These are phyloP conservation scores for Biancaea sappan DNA, from an alignment of 306 rosid genomes.

Conservation along the genomic window DNA sequence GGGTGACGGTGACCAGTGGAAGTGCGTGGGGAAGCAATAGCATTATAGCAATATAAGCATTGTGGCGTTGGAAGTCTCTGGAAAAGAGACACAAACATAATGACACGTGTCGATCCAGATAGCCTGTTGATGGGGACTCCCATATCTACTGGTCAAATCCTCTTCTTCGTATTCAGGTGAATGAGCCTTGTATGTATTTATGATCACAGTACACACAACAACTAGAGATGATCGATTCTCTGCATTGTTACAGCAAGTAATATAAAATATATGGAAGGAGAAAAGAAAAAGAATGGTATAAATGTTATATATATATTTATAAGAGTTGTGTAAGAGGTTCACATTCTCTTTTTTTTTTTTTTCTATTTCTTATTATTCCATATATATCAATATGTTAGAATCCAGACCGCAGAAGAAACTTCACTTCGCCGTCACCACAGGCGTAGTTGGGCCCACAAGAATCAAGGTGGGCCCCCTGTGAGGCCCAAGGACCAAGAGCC, in stretches of 20 bases:
- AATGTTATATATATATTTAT: no score
- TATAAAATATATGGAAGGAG: no score
- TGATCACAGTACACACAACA: no score
- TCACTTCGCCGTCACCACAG: neutral
- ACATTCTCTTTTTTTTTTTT: no score
- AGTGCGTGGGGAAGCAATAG: neutral
- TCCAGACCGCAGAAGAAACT: neutral
- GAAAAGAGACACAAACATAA: neutral
- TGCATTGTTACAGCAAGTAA: no score
- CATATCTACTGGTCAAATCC: neutral
- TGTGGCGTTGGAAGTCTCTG: neutral
- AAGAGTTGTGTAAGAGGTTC: no score
- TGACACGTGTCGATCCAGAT: neutral
- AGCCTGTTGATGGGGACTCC: neutral
- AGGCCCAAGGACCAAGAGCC: neutral
- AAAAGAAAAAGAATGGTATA: no score
- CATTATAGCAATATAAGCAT: no score
- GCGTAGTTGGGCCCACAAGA: constrained; percentile 23
- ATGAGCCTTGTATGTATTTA: neutral
- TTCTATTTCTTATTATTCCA: no score
- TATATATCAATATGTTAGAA: no score
- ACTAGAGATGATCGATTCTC: no score
- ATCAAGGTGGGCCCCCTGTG: constrained; percentile 10
- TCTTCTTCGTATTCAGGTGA: neutral
- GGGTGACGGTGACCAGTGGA: no score